Evolutionary conservation across 2,329 filamentous ascomycete species (phyloP).

Genomic region (Pyrenophora teres): DNA sequence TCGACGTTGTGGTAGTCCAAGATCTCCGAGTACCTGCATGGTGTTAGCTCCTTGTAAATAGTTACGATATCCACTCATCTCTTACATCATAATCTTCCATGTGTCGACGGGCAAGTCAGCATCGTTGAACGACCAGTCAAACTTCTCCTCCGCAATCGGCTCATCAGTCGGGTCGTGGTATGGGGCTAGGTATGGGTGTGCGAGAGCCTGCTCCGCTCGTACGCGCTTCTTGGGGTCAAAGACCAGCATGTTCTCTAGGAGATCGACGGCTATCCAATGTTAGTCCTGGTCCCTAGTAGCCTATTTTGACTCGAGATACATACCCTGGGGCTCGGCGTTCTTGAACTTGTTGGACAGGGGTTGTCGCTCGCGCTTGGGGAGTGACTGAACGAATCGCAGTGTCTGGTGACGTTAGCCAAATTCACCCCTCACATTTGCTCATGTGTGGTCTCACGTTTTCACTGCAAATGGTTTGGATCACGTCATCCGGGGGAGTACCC

Average conservation of each 20-base stretch:
- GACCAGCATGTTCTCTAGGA: slow-evolving; percentile 95
- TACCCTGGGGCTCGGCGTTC: slow-evolving; percentile 87
- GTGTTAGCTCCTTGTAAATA: slow-evolving; percentile 18
- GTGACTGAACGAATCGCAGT: slow-evolving; percentile 92
- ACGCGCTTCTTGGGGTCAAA: slow-evolving; percentile 98
- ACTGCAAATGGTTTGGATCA: slow-evolving; percentile 97
- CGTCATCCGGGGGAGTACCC: slow-evolving; percentile 95
- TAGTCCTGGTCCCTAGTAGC: not conserved
- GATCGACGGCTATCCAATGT: slow-evolving; percentile 72
- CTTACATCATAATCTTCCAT: slow-evolving; percentile 99
- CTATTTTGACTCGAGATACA: slow-evolving; percentile 29
- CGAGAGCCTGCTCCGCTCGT: slow-evolving; percentile 81
- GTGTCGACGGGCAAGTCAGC: slow-evolving; percentile 96
- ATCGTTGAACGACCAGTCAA: slow-evolving; percentile 99
- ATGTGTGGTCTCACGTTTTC: slow-evolving; percentile 71
- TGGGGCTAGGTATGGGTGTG: slow-evolving; percentile 90
- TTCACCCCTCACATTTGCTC: not conserved
- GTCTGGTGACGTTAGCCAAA: slow-evolving; percentile 63
- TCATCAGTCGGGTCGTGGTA: slow-evolving; percentile 98
- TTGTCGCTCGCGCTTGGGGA: slow-evolving; percentile 91
- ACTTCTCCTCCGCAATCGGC: slow-evolving; percentile 93
- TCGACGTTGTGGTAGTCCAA: slow-evolving; percentile 98
- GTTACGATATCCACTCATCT: not conserved
- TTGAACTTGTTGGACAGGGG: slow-evolving; percentile 88
- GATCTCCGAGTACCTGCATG: slow-evolving; percentile 90